Evolutionary conservation across 2,329 filamentous ascomycete genomes (phyloP), one percentile per base, ranked within the genome.

Genomic region (Apiospora aurea): DNA sequence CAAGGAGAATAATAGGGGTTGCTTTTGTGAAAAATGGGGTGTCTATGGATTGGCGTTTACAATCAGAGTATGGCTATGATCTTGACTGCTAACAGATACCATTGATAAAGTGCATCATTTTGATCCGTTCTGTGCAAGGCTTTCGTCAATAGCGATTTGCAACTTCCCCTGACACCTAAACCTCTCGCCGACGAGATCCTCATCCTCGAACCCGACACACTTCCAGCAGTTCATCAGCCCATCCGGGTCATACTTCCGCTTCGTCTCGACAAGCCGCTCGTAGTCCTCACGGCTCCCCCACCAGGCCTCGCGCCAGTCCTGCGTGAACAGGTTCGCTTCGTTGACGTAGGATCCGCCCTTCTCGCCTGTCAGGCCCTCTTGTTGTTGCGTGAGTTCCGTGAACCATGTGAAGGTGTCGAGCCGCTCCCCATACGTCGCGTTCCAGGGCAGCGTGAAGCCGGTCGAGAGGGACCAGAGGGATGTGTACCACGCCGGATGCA

Each of bases 341-440:
- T 83, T 84, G 66, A 80, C 75, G 74, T 84, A 85, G 16, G 80
- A 78, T 4, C 83, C 83, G 43, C 79, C 80, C 7, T 79, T 78
- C 1, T 79, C 79, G 11, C 74, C 73, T 3, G 75, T 74, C 26
- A 77, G 44, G 24, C 72, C 49, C 41, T 78, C 75, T 2, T 70
- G 70, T 14, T 75, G 72, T 21, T 71, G 34, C 4, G 74, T 76
- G 4, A 67, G 70, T 11, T 46, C 73, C 11, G 74, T 74, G 4
- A 75, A 53, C 1, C 70, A 70, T 6, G 74, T 75, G 38, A 78
- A 68, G 26, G 66, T 74, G 69, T 73, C 70, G 29, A 77, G 26
- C 21, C 76, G 74, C 21, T 74, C 71, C 11, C 72, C 72, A 38
- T 73, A 76, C 11, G 74, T 74, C 18, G 76, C 72, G 46, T 75